A percentile compares a stretch with the other conserved stretches of the same genome.
Conservation (phyloP, 352 stramenopile genomes). For the Saprolegnia parasitica region DNA sequence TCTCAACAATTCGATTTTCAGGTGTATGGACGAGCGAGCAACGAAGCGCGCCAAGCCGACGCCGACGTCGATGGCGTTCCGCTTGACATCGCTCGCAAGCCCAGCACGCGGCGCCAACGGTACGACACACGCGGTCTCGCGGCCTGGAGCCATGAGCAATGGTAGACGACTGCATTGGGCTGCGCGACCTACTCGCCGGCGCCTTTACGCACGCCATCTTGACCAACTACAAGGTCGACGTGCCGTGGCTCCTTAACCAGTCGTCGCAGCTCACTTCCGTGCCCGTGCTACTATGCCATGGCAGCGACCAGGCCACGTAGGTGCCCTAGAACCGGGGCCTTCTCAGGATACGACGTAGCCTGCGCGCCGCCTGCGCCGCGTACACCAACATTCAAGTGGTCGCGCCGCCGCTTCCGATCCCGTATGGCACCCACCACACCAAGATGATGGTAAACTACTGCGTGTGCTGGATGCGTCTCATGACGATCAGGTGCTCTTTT, state of each 20-base stretch:
- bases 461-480: too few relatives aligned
- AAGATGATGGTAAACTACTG: conserved; percentile 83
- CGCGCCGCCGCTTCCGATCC: conserved; percentile 65
- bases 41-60: neutral
- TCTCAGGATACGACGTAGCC: conserved; percentile 31
- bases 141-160: neutral
- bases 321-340: neutral
- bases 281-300: conserved; percentile 72
- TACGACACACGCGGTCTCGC: neutral
- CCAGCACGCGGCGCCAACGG: neutral
- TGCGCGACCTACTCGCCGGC: conserved; percentile 30
- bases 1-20: neutral
- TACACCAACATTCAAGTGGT: conserved; percentile 60
- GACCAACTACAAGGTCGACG: conserved; percentile 80
- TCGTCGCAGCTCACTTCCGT: conserved; percentile 54
- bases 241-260: conserved; percentile 63
- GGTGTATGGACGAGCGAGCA: neutral
- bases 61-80: neutral
- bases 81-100: neutral
- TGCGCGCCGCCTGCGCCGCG: conserved; percentile 49
- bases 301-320: conserved; percentile 21
- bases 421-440: conserved; percentile 83
- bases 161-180: neutral
- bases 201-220: conserved; percentile 59
- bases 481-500: conserved; percentile 43